A percentile compares a stretch with the other conserved stretches of the same genome.
Evolutionary conservation across 1,284 basidiomycete species (phyloP).

Genomic region (Malassezia vespertilionis): DNA sequence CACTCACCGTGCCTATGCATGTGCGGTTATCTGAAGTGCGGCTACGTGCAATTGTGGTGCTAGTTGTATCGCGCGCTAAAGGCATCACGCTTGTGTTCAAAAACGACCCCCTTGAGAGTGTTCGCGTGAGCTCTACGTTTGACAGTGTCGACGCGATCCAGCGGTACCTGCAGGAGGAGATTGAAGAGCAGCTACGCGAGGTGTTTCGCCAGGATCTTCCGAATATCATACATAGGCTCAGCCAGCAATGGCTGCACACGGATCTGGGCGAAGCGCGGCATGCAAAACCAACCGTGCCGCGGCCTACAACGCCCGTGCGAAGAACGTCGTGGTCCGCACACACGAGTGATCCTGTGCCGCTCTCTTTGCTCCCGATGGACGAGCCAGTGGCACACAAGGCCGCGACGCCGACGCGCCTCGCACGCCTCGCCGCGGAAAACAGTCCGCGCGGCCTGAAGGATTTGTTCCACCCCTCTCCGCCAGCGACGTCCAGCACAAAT

Average conservation of each 20-base stretch:
- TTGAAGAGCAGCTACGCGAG: slow-evolving; percentile 88
- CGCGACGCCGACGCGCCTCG: slow-evolving; percentile 2
- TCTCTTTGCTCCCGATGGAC: slow-evolving; percentile 3
- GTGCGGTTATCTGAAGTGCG: slow-evolving; percentile 88
- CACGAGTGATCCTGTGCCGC: background rate
- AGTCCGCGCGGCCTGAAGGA: slow-evolving; percentile 12
- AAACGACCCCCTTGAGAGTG: slow-evolving; percentile 94
- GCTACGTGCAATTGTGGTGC: slow-evolving; percentile 88
- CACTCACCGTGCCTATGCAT: slow-evolving; percentile 73
- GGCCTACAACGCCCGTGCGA: background rate
- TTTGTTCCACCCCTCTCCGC: slow-evolving; percentile 8
- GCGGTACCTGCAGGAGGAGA: slow-evolving; percentile 58
- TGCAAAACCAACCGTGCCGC: background rate
- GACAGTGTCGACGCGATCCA: slow-evolving; percentile 96
- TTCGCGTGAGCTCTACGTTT: slow-evolving; percentile 93
- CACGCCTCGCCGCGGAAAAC: slow-evolving; percentile 4
- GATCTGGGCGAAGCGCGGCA: slow-evolving; percentile 13
- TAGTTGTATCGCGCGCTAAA: slow-evolving; percentile 87
- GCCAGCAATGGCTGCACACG: slow-evolving; percentile 72
- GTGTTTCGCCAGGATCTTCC: slow-evolving; percentile 97
- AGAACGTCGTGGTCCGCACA: background rate
- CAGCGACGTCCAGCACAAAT: background rate
- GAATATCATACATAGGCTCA: slow-evolving; percentile 87
- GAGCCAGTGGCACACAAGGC: background rate
- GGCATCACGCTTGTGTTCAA: slow-evolving; percentile 99